Conservation (phyloP, 129 eudicot species). For the Tagetes erecta region DNA sequence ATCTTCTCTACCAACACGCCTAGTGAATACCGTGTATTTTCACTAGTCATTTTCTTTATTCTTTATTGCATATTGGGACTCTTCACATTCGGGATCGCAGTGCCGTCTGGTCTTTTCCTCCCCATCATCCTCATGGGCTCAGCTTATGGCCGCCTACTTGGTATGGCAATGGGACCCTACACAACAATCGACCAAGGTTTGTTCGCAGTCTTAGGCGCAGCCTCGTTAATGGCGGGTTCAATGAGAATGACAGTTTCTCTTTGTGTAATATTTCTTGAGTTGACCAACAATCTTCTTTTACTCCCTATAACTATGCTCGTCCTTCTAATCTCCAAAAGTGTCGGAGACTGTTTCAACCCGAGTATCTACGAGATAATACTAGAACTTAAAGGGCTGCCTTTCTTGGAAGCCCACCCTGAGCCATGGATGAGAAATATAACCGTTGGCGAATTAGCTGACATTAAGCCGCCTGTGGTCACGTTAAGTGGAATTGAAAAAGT, state of each 20-base stretch:
- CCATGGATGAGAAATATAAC: slow-evolving; percentile 96
- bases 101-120: slow-evolving; percentile 94
- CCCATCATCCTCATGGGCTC: slow-evolving; percentile 96
- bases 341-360: slow-evolving; percentile 91
- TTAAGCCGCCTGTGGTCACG: slow-evolving; percentile 68
- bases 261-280: slow-evolving; percentile 90
- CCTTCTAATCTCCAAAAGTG: slow-evolving; percentile 84
- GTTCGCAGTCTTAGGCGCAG: slow-evolving; percentile 91
- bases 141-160: slow-evolving; percentile 94
- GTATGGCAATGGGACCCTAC: slow-evolving; percentile 77
- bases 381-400: slow-evolving; percentile 91
- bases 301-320: slow-evolving; percentile 92
- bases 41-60: slow-evolving; percentile 66
- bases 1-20: slow-evolving; percentile 86
- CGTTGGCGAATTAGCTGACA: slow-evolving; percentile 86
- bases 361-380: slow-evolving; percentile 93
- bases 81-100: slow-evolving; percentile 90
- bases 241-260: slow-evolving; percentile 99
- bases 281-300: slow-evolving; percentile 87
- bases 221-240: slow-evolving; percentile 96
- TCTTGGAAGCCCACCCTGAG: slow-evolving; percentile 87
- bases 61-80: slow-evolving; percentile 87
- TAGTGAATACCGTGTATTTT: slow-evolving; percentile 50
- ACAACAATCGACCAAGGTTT: slow-evolving; percentile 87
- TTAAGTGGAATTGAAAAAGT: slow-evolving; percentile 82